These are phyloP conservation scores for Salix brachista DNA, from an alignment of 345 rosid species.

Conservation along the genomic window DNA sequence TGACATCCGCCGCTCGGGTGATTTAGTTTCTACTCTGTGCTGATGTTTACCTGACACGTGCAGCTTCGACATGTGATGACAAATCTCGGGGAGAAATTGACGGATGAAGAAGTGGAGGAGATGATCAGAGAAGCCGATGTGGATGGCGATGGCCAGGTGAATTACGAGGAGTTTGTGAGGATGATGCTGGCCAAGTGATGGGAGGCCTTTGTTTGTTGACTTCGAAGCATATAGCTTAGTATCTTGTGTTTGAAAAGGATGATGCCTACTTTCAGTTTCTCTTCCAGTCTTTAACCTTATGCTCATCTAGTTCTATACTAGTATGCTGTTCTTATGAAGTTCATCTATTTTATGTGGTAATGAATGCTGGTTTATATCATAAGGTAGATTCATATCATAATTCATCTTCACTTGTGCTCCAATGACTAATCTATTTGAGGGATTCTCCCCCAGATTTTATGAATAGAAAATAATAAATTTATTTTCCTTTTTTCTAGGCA, in stretches of 20 bases:
- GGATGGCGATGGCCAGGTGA: constrained; percentile 52
- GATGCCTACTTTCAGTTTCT: not conserved
- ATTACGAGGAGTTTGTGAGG: constrained; percentile 38
- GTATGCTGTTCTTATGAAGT: not conserved
- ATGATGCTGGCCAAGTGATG: constrained; percentile 45
- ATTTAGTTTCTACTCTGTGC: not conserved
- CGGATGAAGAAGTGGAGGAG: constrained; percentile 49
- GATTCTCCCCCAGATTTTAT: not conserved
- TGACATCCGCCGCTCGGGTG: not conserved
- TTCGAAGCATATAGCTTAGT: not conserved
- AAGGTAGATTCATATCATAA: not conserved
- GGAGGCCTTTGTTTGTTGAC: not conserved
- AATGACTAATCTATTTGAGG: not conserved
- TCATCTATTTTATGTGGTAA: not conserved
- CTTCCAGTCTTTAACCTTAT: not conserved
- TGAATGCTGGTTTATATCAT: not conserved
- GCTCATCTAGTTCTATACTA: not conserved
- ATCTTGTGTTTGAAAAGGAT: not conserved
- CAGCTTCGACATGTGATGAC: constrained; percentile 53
- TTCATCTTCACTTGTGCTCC: not conserved
- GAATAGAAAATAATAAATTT: not conserved
- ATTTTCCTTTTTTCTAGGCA: not conserved
- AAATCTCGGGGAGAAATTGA: constrained; percentile 48
- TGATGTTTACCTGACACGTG: not conserved
- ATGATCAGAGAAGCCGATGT: constrained; percentile 47